Evolutionary conservation across 2,329 filamentous ascomycete species (phyloP), one percentile per base, ranked within the genome.

Genomic region (Penicillium polonicum): DNA sequence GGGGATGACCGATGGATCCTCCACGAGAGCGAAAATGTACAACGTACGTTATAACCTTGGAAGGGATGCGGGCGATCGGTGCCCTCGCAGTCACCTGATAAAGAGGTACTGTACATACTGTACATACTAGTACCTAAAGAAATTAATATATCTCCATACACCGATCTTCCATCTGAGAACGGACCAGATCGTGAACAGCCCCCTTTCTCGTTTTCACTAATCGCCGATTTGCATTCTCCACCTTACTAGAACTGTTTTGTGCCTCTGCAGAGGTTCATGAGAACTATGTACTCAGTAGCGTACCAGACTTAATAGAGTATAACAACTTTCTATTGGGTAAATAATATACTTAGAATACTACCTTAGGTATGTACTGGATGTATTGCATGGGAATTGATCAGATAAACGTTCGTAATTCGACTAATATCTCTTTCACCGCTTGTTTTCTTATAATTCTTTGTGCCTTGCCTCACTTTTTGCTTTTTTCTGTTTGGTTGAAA

Each of bases 141-240:
- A 35, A 42, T 33, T 39, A 33, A 27, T 44, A 52, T 33, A 45
- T 23, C 45, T 54, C 43, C 33, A 25, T 49, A 29, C 39, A 38
- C 56, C 61, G 63, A 66, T 65, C 61, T 57, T 46, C 55, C 58
- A 66, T 64, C 64, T 57, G 58, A 55, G 63, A 58, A 65, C 60
- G 55, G 65, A 65, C 63, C 65, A 67, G 60, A 66, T 65, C 57
- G 64, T 59, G 65, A 59, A 62, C 57, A 56, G 49, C 35, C 55
- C 52, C 53, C 54, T 39, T 39, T 52, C 48, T 58, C 57, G 39
- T 53, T 61, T 59, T 50, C 57, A 58, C 63, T 61, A 61, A 66
- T 67, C 65, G 65, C 51, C 60, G 61, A 66, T 62, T 60, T 64
- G 58, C 51, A 48, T 55, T 50, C 64, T 66, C 65, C 64, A 66